Base-by-base conservation (phyloP, 2,329 filamentous ascomycete species). In the Xylariaceae sp. region DNA sequence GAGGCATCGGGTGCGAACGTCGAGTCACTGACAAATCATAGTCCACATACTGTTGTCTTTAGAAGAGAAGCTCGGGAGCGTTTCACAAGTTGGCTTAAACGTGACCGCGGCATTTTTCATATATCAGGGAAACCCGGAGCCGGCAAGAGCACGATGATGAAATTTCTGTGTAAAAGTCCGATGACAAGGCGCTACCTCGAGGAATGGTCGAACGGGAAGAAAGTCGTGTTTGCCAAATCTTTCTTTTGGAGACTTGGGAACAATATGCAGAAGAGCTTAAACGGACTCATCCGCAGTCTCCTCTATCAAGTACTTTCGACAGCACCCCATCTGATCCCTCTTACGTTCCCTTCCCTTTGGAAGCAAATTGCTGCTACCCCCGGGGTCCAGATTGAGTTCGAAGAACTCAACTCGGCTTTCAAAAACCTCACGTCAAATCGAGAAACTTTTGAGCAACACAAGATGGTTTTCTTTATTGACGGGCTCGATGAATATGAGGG, bases 91-190 rank as follows among this genome's bases (percentile, higher is more conserved):
- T 64, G 63, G 63, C 59, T 65, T 2, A 26, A 40, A 19, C 20
- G 37, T 6, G 55, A 48, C 12, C 12, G 41, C 1, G 63, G 63
- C 5, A 58, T 64, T 2, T 65, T 62, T 20, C 61, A 64, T 9
- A 58, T 70, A 14, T 64, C 56, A 2, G 67, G 66, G 0, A 70
- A 70, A 20, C 64, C 67, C 2, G 65, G 67, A 1, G 59, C 64
- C 7, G 67, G 67, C 1, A 67, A 68, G 44, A 68, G 66, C 4
- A 67, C 64, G 0, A n/a, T 69, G 20, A 65, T 68, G 66, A 70
- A 66, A 42, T 61, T 60, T 18, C 47, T 70, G 7, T 54, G 45
- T 6, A 43, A 52, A 1, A 59, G 57, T n/a, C 19, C 29, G 2
- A 40, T 47, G 7, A 60, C 60, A 9, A 48, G 7, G 7, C 12